These are phyloP conservation scores for Rhizomucor miehei DNA, from an alignment of 371 early-diverging fungal genomes.

Conservation along the genomic window DNA sequence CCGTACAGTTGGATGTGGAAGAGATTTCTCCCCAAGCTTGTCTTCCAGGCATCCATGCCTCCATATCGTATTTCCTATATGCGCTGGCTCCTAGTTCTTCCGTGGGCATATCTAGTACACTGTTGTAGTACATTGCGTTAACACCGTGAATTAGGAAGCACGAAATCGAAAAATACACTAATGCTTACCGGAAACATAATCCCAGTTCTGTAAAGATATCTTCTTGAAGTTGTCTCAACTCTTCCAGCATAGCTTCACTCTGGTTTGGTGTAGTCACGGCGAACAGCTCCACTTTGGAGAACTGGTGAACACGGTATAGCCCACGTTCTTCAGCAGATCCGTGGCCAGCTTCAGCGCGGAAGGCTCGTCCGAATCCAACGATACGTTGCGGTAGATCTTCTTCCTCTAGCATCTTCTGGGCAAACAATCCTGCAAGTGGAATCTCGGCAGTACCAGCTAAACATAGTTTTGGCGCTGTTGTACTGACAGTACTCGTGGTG, in stretches of 20 bases:
- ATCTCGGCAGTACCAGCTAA: slow-evolving; percentile 93
- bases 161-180: neutral
- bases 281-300: slow-evolving; percentile 93
- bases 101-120: slow-evolving; percentile 90
- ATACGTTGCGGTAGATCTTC: slow-evolving; percentile 62
- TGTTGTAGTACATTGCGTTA: slow-evolving; percentile 13
- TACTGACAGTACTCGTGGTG: slow-evolving; percentile 45
- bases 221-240: slow-evolving; percentile 73
- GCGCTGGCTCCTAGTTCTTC: slow-evolving; percentile 92
- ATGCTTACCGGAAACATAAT: slow-evolving; percentile 69
- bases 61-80: slow-evolving; percentile 90
- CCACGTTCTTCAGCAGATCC: slow-evolving; percentile 83
- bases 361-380: slow-evolving; percentile 84
- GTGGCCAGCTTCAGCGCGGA: slow-evolving; percentile 89
- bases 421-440: slow-evolving; percentile 84
- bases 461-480: slow-evolving; percentile 54
- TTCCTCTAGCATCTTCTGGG: slow-evolving; percentile 57
- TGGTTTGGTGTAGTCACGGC: slow-evolving; percentile 65
- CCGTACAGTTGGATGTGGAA: slow-evolving; percentile 87
- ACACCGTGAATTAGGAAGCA: neutral
- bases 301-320: slow-evolving; percentile 92
- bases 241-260: slow-evolving; percentile 67
- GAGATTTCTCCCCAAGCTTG: slow-evolving; percentile 89
- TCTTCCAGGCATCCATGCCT: slow-evolving; percentile 95
- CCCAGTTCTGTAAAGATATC: slow-evolving; percentile 78